phyloP scores from a whole-genome alignment of 768 basidiomycete species.

The Leccinum broughii region DNA sequence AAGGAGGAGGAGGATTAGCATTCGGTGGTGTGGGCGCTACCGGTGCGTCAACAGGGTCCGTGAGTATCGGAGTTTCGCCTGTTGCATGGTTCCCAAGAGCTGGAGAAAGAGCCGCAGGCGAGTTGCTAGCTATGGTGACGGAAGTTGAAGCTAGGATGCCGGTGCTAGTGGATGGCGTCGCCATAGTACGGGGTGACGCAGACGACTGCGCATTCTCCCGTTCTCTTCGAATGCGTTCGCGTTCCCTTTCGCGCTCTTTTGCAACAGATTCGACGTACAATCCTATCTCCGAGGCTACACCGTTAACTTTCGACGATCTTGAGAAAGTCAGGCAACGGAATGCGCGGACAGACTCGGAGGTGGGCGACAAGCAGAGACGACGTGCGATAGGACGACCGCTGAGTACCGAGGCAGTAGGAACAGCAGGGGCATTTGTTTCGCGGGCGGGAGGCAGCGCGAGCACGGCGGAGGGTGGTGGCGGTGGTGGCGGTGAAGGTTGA shows the following conservation, averaged over 20 bases:
- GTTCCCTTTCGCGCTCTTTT: conserved; percentile 74
- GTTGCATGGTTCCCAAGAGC: conserved; percentile 9
- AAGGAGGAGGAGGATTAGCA: conserved; percentile 34
- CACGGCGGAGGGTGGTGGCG: conserved; percentile 35
- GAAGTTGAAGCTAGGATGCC: conserved; percentile 12
- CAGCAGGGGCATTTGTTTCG: conserved; percentile 1
- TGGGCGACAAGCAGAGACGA: conserved; percentile 37
- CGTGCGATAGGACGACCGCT: conserved; percentile 33
- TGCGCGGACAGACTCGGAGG: conserved; percentile 39
- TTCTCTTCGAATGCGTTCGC: conserved; percentile 70
- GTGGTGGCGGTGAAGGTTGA: conserved; percentile 51
- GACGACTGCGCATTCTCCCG: conserved; percentile 47
- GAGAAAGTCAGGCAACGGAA: conserved; percentile 55
- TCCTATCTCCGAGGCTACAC: conserved; percentile 60
- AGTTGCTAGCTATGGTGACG: conserved; percentile 8
- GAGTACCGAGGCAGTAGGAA: conserved; percentile 13
- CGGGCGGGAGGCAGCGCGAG: conserved; percentile 23
- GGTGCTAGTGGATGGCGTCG: conserved; percentile 25
- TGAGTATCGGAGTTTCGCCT: conserved; percentile 23
- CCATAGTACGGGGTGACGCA: conserved; percentile 25
- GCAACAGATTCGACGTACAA: conserved; percentile 75
- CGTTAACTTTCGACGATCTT: conserved; percentile 48
- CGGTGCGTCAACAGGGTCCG: conserved; percentile 15
- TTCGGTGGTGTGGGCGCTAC: neutral
- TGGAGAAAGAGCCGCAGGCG: conserved; percentile 19